Evolutionary conservation across 176 grass and related monocot genomes (phyloP), one percentile per base, ranked within the genome.

Genomic region (Oryza glaberrima): DNA sequence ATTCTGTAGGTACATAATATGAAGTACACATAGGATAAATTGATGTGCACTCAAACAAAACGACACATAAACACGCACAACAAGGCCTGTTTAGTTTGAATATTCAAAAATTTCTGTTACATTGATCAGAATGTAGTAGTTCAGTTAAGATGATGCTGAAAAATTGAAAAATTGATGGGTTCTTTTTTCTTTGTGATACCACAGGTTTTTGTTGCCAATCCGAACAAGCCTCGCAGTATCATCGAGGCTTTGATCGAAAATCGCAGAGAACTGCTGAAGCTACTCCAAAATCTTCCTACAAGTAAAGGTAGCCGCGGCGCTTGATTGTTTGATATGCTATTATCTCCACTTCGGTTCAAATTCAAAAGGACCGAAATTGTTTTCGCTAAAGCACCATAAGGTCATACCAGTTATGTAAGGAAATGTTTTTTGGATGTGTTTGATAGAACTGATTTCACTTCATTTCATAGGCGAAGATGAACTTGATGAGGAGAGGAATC

Each of bases 141-240:
- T 61, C 70, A 25, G 11, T 23, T 72, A 45, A 60, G 17, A 60
- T 72, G 16, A 45, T 30, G 35, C 7, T 69, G 15, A 69, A 69
- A 28, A 58, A n/a, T 47, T 47, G n/a, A 84, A 79, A 34, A 74
- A 67, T 65, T 81, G 52, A 32, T 28, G 40, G 40, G 40, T 41
- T 60, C 25, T 9, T 54, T 66, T 70, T 71, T 1, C 64, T 82
- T 17, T 82, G 48, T 58, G 30, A n/a, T 63, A 80, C 85, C 76
- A 94, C 76, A 94, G 92, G 90, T 94, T 44, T 94, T 94, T 87
- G 92, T 92, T 76, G 92, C 90, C 74, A 94, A 94, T 90, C 90
- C 92, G 77, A 92, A 94, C 80, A 94, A 94, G 65, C 84, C 90
- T 56, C 82, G 73, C 51, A 45, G 86, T 63, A 82, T 94, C 72